Base-by-base conservation (phyloP, 148 eudicot species). In the Chenopodium suecicum region DNA sequence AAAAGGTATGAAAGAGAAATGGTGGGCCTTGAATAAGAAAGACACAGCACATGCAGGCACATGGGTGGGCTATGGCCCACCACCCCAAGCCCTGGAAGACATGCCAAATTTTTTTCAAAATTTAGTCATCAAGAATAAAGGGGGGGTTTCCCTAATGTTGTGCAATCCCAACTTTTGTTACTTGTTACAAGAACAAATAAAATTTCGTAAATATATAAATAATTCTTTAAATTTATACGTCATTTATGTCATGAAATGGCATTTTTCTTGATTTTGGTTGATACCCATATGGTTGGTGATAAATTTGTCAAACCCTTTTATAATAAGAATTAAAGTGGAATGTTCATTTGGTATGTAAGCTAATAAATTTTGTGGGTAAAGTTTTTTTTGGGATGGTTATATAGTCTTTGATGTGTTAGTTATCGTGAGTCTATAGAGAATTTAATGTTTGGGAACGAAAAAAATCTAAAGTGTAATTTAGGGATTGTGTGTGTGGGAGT, bases 1-100 rank as follows among this genome's bases (percentile, higher is more conserved):
- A 41, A 22, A 77, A 31, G 37, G 66, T n/a, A 47, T 23, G 58
- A 44, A 70, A 74, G 23, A 75, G 72, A 74, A 70, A 77, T 77
- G 89, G 89, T 84, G 94, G 97, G 90, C 48, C 86, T 70, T 80
- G 8, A 52, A 82, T 90, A 84, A 41, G 90, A 85, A 88, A 86
- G 90, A 93, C 94, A 91, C 80, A 86, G 84, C 97, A 93, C 97
- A 93, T 93, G 97, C 87, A 34, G 83, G 89, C 97, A 93, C 97
- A 93, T 93, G 97, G 90, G 85, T 76, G 80, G 76, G 84, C 67
- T 82, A 37, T 56, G 84, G 80, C 84, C 84, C 62, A 82, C 84
- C 32, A 69, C 56, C 75, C 69, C 31, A 81, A 75, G 79, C 65
- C 78, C 83, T 50, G 74, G 41, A 81, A 13, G 75, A 81, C 74